A percentile compares a stretch with the other conserved stretches of the same genome.
Evolutionary conservation across 2,329 filamentous ascomycete genomes (phyloP).

Genomic region (Trichophyton schoenleinii): DNA sequence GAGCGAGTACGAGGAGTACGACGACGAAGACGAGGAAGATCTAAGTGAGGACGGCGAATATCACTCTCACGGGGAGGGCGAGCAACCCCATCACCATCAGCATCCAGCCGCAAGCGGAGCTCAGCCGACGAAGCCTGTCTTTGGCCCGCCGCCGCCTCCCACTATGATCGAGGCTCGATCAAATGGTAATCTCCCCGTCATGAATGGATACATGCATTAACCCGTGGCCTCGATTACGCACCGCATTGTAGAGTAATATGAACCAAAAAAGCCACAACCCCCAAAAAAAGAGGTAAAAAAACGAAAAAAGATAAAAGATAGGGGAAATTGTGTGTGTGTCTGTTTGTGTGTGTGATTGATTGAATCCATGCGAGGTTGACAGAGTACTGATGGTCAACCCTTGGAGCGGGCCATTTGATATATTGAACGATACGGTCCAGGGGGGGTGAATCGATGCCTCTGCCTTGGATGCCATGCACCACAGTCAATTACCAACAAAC

Average conservation of each 20-base stretch:
- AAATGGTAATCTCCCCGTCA: conserved; percentile 35
- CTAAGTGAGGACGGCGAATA: conserved; percentile 48
- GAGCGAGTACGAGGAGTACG: conserved; percentile 43
- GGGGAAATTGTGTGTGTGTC: not conserved
- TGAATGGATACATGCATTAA: conserved; percentile 27
- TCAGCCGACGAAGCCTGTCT: conserved; percentile 31
- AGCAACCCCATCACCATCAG: conserved; percentile 47
- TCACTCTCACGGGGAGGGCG: conserved; percentile 53
- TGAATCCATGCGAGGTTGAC: not conserved
- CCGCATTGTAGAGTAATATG: not conserved
- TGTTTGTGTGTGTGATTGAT: not conserved
- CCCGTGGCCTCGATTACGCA: not conserved
- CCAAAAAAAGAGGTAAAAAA: not conserved
- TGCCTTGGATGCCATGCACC: not conserved
- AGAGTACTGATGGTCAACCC: no score
- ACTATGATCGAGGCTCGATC: conserved; percentile 36
- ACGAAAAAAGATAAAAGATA: not conserved
- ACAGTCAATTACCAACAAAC: not conserved
- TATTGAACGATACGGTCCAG: no score
- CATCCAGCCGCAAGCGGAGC: conserved; percentile 32
- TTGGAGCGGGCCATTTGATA: no score
- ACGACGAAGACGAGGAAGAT: conserved; percentile 50
- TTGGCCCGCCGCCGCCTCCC: conserved; percentile 40
- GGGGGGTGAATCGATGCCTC: not conserved
- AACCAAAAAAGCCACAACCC: not conserved